Percentiles rank a stretch among this genome's conserved stretches.
These are phyloP conservation scores for Euclidium syriacum DNA, from an alignment of 345 rosid genomes.

Conservation along the genomic window DNA sequence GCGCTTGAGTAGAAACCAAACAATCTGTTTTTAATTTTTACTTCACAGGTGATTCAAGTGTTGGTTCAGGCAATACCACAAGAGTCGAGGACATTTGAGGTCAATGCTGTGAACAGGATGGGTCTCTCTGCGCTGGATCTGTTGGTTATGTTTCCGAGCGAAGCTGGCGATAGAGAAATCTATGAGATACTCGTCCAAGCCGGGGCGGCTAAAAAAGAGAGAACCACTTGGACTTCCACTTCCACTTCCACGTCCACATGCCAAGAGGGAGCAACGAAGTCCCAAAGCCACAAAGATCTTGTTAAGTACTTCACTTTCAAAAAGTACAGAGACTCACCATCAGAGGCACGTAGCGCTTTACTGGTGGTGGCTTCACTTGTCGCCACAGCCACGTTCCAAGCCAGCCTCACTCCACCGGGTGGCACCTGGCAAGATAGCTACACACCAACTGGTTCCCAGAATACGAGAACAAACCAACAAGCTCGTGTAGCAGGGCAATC, in stretches of 20 bases:
- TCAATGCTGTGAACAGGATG: conserved; percentile 38
- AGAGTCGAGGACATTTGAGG: conserved; percentile 25
- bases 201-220: conserved; percentile 39
- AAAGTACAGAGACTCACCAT: conserved; percentile 54
- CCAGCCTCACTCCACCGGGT: conserved; percentile 49
- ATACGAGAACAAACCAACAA: conserved; percentile 2
- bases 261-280: background rate
- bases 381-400: conserved; percentile 50
- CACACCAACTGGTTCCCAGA: background rate
- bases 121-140: conserved; percentile 47
- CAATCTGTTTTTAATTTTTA: background rate
- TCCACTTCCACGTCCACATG: conserved; percentile 23
- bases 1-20: background rate
- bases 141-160: conserved; percentile 46
- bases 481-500: conserved; percentile 38
- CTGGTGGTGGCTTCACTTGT: conserved; percentile 47
- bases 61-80: conserved; percentile 25
- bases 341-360: conserved; percentile 40
- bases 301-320: conserved; percentile 54
- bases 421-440: conserved; percentile 51
- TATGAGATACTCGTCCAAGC: conserved; percentile 33
- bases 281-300: conserved; percentile 13
- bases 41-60: conserved; percentile 46
- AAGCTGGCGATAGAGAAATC: conserved; percentile 55
- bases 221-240: conserved; percentile 22